phyloP scores from a whole-genome alignment of 1,284 basidiomycete species.

The Ganoderma multipileum region DNA sequence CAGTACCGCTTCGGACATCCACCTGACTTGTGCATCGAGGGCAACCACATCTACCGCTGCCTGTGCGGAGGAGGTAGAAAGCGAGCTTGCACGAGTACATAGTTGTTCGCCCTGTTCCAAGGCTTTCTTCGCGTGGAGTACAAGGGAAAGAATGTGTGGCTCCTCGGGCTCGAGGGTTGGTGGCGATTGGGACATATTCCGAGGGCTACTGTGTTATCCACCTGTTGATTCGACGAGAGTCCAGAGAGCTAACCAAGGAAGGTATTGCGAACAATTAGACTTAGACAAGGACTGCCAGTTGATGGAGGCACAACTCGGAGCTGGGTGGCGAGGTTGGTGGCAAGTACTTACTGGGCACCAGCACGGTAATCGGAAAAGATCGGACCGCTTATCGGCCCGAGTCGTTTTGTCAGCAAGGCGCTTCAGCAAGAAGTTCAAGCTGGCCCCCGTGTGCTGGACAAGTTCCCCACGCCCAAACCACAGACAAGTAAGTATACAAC shows the following conservation, averaged over 20 bases:
- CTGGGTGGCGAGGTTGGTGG: no score
- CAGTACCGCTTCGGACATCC: constrained; percentile 73
- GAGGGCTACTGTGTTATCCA: background rate
- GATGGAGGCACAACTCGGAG: no score
- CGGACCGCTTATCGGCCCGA: background rate
- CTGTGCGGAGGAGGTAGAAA: constrained; percentile 68
- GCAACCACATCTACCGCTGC: constrained; percentile 72
- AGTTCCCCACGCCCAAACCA: background rate
- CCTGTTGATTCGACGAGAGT: background rate
- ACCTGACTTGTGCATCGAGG: constrained; percentile 77
- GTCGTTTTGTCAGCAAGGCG: background rate
- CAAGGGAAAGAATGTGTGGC: constrained; percentile 70
- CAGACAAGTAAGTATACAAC: no score
- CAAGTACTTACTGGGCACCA: no score
- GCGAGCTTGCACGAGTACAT: constrained; percentile 65
- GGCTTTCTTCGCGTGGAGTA: constrained; percentile 80
- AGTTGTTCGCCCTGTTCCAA: constrained; percentile 77
- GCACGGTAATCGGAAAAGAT: background rate
- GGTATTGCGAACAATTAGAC: background rate
- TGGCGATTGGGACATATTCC: constrained; percentile 12
- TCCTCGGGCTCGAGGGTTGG: constrained; percentile 27
- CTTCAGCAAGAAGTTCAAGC: no score
- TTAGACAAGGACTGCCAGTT: background rate
- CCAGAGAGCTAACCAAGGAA: background rate
- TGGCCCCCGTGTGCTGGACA: no score